Base-by-base conservation (phyloP, 768 basidiomycete species). In the Pisolithus microcarpus region DNA sequence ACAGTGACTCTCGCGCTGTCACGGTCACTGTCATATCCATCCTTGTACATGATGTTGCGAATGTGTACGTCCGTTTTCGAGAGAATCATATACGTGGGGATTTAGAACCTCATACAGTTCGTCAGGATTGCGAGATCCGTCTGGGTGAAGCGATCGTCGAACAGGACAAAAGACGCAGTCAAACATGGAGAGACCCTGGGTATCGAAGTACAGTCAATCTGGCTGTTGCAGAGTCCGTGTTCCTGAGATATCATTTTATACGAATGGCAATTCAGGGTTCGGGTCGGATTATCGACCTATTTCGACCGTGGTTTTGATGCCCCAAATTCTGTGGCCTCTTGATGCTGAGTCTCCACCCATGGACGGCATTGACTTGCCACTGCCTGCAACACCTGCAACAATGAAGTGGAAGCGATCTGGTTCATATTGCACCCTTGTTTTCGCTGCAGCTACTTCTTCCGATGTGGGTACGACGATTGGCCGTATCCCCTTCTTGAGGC, bases 171-270 rank as follows among this genome's bases (percentile, higher is more conserved):
- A 31, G n/a, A 57, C 42, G 38, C 51, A 54, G 36, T 59, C 58
- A 40, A 57, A 59, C 21, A 57, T 48, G 28, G 50, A 57, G 10
- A 67, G 58, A 8, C 61, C 63, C 37, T 65, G 60, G 2, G 59
- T 43, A 18, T 63, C 61, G 56, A 67, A 65, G 50, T 67, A 65
- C 19, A 59, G 51, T 60, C 60, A 64, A 31, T 58, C 60, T 8
- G 58, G 55, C 19, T 58, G 54, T 26, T 44, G 51, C 8, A 60
- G 47, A 3, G 65, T 67, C 6, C 60, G 60, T n/a, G 63, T 61
- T 28, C 65, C 65, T 4, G 65, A 63, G 26, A 65, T 48, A 39
- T 67, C 65, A 42, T 59, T 64, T 63, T 60, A 65, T 23, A 63
- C 54, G 34, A 60, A 51, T 1, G 50, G 56, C 18, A 46, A 44